Conservation (phyloP, 2,329 filamentous ascomycete genomes). For the Diaporthe velutina region DNA sequence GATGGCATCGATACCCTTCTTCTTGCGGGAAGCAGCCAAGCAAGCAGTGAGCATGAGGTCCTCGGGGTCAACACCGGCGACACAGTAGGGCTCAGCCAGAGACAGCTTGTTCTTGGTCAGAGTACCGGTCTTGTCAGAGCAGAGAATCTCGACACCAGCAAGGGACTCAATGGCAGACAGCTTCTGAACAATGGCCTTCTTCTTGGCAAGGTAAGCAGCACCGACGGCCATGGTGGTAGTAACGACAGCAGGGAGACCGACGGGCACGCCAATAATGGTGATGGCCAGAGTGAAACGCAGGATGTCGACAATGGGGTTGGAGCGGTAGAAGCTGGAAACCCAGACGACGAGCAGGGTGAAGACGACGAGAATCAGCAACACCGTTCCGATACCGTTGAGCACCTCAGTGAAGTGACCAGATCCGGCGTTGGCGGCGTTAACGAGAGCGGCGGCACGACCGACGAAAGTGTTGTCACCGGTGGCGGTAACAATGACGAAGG, state of each 20-base stretch:
- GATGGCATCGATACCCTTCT: slow-evolving; percentile 95
- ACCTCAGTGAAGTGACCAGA: slow-evolving; percentile 93
- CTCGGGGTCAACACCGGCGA: slow-evolving; percentile 84
- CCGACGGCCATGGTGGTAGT: slow-evolving; percentile 96
- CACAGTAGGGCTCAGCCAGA: slow-evolving; percentile 85
- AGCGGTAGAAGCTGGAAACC: slow-evolving; percentile 90
- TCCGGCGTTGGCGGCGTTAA: slow-evolving; percentile 80
- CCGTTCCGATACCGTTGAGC: slow-evolving; percentile 86
- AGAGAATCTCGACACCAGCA: slow-evolving; percentile 92
- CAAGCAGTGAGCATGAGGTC: slow-evolving; percentile 95
- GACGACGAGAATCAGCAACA: slow-evolving; percentile 84
- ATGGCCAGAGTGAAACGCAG: slow-evolving; percentile 89
- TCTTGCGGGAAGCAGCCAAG: slow-evolving; percentile 90
- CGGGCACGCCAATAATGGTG: slow-evolving; percentile 91
- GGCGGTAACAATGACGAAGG: slow-evolving; percentile 83
- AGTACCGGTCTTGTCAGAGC: slow-evolving; percentile 94
- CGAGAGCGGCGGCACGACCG: slow-evolving; percentile 87
- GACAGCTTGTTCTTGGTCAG: slow-evolving; percentile 96
- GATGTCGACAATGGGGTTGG: slow-evolving; percentile 82
- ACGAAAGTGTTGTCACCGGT: slow-evolving; percentile 94
- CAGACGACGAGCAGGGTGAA: slow-evolving; percentile 86
- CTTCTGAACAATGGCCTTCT: slow-evolving; percentile 94
- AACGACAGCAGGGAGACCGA: slow-evolving; percentile 92
- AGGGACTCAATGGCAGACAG: slow-evolving; percentile 92
- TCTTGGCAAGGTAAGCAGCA: slow-evolving; percentile 90